Percentiles rank a stretch among this genome's conserved stretches.
Evolutionary conservation across 371 early-diverging fungal species (phyloP).

Genomic region (Homolaphlyctis polyrhiza): DNA sequence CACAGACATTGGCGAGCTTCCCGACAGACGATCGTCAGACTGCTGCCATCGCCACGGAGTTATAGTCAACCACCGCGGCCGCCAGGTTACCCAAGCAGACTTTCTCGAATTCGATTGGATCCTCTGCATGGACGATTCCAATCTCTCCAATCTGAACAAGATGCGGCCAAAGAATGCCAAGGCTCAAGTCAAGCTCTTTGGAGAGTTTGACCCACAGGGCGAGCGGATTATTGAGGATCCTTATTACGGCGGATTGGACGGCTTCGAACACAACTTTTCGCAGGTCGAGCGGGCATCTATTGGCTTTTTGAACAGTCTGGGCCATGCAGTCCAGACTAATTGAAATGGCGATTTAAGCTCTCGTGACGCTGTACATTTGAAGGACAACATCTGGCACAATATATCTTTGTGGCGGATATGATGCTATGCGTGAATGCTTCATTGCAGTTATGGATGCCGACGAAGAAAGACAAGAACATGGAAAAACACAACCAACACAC

Average conservation of each 20-base stretch:
- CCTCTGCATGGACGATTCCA: constrained; percentile 63
- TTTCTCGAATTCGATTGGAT: constrained; percentile 78
- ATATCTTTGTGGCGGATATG: no score
- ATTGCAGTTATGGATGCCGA: no score
- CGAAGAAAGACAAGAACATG: no score
- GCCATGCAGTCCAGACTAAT: no score
- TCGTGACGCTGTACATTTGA: no score
- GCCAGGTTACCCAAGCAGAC: constrained; percentile 58
- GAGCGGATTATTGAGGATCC: constrained; percentile 70
- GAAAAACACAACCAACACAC: no score
- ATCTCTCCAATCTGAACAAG: constrained; percentile 59
- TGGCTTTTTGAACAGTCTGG: constrained; percentile 56
- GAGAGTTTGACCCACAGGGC: constrained; percentile 76
- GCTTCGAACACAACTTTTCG: constrained; percentile 81
- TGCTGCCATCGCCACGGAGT: constrained; percentile 76
- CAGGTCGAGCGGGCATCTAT: constrained; percentile 71
- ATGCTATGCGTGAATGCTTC: no score
- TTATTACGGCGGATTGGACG: constrained; percentile 82
- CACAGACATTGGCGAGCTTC: constrained; percentile 65
- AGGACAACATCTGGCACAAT: no score
- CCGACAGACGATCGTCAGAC: constrained; percentile 65
- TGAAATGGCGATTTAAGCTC: no score
- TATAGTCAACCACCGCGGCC: constrained; percentile 71
- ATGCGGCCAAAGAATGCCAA: constrained; percentile 43
- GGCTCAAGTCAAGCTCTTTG: constrained; percentile 69